Evolutionary conservation across 2,329 filamentous ascomycete genomes (phyloP).

Genomic region (Xylariaceae sp.): DNA sequence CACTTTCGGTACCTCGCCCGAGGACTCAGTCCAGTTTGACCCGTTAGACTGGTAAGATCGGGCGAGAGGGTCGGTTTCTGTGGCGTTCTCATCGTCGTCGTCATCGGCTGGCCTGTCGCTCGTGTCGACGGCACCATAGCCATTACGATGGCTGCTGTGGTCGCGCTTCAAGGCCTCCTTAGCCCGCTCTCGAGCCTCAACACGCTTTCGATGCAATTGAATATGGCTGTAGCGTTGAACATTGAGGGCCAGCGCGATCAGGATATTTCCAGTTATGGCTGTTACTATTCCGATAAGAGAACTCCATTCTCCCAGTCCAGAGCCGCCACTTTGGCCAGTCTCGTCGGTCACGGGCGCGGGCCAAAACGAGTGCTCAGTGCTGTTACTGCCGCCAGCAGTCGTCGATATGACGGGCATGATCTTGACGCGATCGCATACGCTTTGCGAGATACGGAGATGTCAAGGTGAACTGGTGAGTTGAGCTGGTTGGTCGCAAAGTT

Average conservation of each 20-base stretch:
- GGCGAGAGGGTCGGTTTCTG: slow-evolving; percentile 49
- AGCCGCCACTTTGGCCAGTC: slow-evolving; percentile 35
- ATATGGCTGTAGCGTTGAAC: slow-evolving; percentile 95
- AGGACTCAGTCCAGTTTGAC: slow-evolving; percentile 36
- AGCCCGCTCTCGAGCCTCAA: slow-evolving; percentile 50
- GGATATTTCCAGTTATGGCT: slow-evolving; percentile 84
- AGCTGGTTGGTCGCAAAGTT: slow-evolving; percentile 7
- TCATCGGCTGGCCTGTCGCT: slow-evolving; percentile 33
- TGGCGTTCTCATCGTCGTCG: slow-evolving; percentile 34
- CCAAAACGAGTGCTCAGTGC: slow-evolving; percentile 19
- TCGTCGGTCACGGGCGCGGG: slow-evolving; percentile 18
- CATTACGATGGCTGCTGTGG: slow-evolving; percentile 30
- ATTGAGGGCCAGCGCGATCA: slow-evolving; percentile 94
- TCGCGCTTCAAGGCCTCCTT: slow-evolving; percentile 48
- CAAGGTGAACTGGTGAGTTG: background rate
- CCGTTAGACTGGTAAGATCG: slow-evolving; percentile 45
- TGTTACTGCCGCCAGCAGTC: slow-evolving; percentile 16
- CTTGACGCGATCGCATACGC: slow-evolving; percentile 12
- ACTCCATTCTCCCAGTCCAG: slow-evolving; percentile 68
- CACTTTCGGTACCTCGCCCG: slow-evolving; percentile 34
- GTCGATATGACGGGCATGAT: slow-evolving; percentile 21
- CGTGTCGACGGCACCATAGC: slow-evolving; percentile 29
- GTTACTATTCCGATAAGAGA: slow-evolving; percentile 92
- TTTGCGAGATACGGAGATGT: slow-evolving; percentile 1
- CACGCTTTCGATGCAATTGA: slow-evolving; percentile 66